Evolutionary conservation across 139 green algal species (phyloP).

Genomic region (Chlorella sorokiniana): DNA sequence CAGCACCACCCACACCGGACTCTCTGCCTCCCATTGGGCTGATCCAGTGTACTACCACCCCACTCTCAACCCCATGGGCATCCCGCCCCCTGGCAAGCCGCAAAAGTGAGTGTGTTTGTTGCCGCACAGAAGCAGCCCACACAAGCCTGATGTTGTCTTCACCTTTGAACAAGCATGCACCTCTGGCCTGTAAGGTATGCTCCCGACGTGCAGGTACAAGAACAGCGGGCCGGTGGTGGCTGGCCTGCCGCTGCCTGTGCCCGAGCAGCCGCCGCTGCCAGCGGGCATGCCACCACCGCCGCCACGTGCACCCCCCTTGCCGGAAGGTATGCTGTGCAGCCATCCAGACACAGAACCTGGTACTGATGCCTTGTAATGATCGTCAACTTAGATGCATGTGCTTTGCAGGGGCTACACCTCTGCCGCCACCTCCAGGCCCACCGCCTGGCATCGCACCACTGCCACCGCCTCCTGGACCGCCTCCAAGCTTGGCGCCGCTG

Average conservation of each 20-base stretch:
- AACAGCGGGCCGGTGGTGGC: not conserved
- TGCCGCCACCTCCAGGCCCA: not conserved
- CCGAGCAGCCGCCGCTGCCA: constrained; percentile 69
- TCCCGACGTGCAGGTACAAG: constrained; percentile 39
- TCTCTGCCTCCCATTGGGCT: constrained; percentile 35
- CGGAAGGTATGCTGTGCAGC: constrained; percentile 3
- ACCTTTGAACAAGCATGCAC: not conserved
- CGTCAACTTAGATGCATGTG: not conserved
- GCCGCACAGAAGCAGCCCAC: too few relatives aligned
- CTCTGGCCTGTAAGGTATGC: too few relatives aligned
- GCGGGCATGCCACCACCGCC: constrained; percentile 47
- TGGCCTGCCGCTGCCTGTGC: constrained; percentile 55
- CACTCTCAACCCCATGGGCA: constrained; percentile 67
- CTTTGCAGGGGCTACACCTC: not conserved
- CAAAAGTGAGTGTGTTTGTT: constrained; percentile 61
- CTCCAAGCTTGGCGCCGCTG: not conserved
- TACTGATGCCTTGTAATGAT: too few relatives aligned
- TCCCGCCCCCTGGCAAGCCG: constrained; percentile 63
- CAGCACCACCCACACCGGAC: not conserved
- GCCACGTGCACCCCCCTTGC: constrained; percentile 49
- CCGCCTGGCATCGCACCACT: not conserved
- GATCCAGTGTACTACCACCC: constrained; percentile 84
- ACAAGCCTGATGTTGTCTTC: not conserved
- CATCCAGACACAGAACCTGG: too few relatives aligned
- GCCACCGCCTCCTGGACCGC: constrained; percentile 20